phyloP scores from a whole-genome alignment of 257 asterid genomes.

The Solanum dulcamara region DNA sequence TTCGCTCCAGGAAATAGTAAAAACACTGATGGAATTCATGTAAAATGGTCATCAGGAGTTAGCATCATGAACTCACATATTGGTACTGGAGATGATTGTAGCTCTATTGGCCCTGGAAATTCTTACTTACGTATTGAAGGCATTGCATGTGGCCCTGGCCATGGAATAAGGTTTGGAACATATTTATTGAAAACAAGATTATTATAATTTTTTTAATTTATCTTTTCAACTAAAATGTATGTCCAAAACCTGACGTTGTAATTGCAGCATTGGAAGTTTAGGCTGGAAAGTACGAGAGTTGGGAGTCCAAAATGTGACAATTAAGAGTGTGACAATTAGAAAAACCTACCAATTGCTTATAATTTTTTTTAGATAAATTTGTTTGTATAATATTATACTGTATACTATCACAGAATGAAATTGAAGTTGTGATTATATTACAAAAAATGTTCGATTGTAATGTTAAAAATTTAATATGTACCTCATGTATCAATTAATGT shows the following conservation, averaged over 20 bases:
- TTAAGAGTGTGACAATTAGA: neutral
- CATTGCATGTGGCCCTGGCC: constrained; percentile 19
- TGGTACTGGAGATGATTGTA: constrained; percentile 7
- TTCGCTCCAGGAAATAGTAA: constrained; percentile 11
- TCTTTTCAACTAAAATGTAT: neutral
- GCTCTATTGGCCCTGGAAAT: neutral
- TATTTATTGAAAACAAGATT: neutral
- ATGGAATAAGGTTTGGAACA: constrained; percentile 15
- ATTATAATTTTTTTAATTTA: neutral
- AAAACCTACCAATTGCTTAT: neutral
- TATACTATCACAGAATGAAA: neutral
- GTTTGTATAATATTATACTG: no score
- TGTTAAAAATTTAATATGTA: neutral
- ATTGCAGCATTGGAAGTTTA: neutral
- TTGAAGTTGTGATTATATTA: neutral
- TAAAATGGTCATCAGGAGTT: constrained; percentile 6
- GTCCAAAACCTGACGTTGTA: neutral
- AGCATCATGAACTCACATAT: constrained; percentile 9
- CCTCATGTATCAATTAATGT: neutral
- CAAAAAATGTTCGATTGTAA: neutral
- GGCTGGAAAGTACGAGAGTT: neutral
- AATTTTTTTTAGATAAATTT: neutral
- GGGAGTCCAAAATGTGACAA: constrained; percentile 6
- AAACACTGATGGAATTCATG: constrained; percentile 23
- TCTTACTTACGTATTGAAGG: constrained; percentile 8